These are phyloP conservation scores for Geosmithia putterillii DNA, from an alignment of 2,329 filamentous ascomycete genomes.

Conservation along the genomic window DNA sequence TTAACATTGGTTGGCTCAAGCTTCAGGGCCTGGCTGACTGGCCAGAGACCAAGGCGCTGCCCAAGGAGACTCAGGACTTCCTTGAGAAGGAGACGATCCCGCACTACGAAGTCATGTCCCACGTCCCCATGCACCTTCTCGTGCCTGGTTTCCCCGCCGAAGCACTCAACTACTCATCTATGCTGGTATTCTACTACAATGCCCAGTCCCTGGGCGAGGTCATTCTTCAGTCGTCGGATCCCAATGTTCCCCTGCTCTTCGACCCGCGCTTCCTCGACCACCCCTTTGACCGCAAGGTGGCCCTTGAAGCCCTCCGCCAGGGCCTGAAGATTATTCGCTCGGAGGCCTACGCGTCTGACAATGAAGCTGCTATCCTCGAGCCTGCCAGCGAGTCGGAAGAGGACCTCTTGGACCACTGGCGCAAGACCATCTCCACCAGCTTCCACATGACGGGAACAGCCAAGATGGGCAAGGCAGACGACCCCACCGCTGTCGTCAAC, in stretches of 20 bases:
- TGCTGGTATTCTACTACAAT: constrained; percentile 38
- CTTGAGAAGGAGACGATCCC: constrained; percentile 39
- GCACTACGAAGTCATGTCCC: constrained; percentile 40
- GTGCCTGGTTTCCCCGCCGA: constrained; percentile 22
- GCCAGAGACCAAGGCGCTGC: constrained; percentile 37
- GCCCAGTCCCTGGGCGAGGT: constrained; percentile 38
- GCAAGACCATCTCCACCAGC: constrained; percentile 26
- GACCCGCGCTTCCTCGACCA: constrained; percentile 39
- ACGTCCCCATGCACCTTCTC: constrained; percentile 29
- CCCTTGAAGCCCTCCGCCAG: constrained; percentile 11
- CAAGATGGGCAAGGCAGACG: constrained; percentile 37
- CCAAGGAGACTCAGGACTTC: constrained; percentile 25
- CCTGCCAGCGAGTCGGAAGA: constrained; percentile 37
- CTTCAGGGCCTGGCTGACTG: constrained; percentile 23
- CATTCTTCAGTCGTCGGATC: constrained; percentile 38
- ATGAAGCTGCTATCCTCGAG: constrained; percentile 22
- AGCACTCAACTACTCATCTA: constrained; percentile 26
- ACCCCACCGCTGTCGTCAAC: constrained; percentile 34
- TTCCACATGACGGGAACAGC: constrained; percentile 46
- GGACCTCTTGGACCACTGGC: constrained; percentile 35
- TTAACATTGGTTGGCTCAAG: constrained; percentile 31
- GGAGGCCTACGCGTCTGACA: constrained; percentile 30
- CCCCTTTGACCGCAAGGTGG: constrained; percentile 38
- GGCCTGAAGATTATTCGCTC: background rate
- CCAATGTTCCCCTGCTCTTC: constrained; percentile 34